Percentiles rank a stretch among this genome's conserved stretches.
phyloP scores from a whole-genome alignment of 2,329 filamentous ascomycete genomes.

The Nemania diffusa region DNA sequence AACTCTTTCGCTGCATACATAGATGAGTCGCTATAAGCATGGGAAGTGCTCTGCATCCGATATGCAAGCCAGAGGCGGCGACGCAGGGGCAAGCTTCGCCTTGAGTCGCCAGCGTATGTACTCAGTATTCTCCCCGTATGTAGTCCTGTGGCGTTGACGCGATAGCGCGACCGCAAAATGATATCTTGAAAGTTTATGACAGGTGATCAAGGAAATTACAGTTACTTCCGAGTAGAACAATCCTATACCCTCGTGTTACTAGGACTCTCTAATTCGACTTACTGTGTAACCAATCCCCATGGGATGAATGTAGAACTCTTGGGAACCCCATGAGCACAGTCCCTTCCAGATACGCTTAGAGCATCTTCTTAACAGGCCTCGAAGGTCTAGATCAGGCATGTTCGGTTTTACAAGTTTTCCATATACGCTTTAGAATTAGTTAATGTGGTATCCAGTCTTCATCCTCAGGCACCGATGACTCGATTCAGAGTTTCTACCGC shows the following conservation, averaged over 20 bases:
- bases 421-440: neutral
- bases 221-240: neutral
- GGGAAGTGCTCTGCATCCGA: constrained; percentile 21
- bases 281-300: neutral
- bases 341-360: constrained; percentile 4
- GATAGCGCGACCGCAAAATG: neutral
- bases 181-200: neutral
- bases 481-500: neutral
- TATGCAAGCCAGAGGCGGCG: constrained; percentile 26
- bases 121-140: constrained; percentile 3
- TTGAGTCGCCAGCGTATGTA: constrained; percentile 2
- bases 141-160: constrained; percentile 18
- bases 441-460: neutral
- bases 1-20: constrained; percentile 8
- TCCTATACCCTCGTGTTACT: neutral
- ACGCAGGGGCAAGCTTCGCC: constrained; percentile 27
- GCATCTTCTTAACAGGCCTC: neutral
- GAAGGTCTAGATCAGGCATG: constrained; percentile 8
- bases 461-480: neutral
- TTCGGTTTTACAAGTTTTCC: neutral
- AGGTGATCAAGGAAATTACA: constrained; percentile 5
- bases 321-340: neutral
- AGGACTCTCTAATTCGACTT: constrained; percentile 3
- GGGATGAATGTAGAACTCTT: neutral
- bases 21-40: neutral